A percentile compares a stretch with the other conserved stretches of the same genome.
Conservation (phyloP, 2,329 filamentous ascomycete species). For the Botrytis pseudocinerea region DNA sequence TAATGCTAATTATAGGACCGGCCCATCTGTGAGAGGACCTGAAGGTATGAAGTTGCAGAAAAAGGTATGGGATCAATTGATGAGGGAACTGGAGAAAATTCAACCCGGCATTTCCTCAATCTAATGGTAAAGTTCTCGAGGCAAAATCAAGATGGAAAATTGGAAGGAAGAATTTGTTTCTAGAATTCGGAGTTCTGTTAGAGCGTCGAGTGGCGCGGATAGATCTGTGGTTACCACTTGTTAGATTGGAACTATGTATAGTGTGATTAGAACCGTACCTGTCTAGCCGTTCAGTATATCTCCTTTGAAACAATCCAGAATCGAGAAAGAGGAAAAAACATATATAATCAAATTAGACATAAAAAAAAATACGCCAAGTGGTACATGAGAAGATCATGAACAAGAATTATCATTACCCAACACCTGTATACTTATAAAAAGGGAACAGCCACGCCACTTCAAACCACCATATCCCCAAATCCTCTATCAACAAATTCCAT, state of each 20-base stretch:
- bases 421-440: not conserved
- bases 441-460: not conserved
- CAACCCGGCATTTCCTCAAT: not conserved
- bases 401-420: not conserved
- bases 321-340: not conserved
- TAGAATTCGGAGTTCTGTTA: not conserved
- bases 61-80: constrained; percentile 41
- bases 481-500: not conserved
- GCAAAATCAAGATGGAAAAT: not conserved
- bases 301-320: not conserved
- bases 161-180: not conserved
- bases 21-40: not conserved
- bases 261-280: not conserved
- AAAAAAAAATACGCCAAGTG: not conserved
- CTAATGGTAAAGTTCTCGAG: not conserved
- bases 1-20: constrained; percentile 31
- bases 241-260: not conserved
- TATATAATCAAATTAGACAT: not conserved
- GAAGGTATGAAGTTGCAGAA: constrained; percentile 41
- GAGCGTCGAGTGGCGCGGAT: not conserved
- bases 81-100: not conserved
- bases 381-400: not conserved
- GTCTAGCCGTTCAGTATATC: not conserved
- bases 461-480: not conserved
- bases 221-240: not conserved